Evolutionary conservation across 83 land plant species (phyloP).

Genomic region (Thuja plicata): DNA sequence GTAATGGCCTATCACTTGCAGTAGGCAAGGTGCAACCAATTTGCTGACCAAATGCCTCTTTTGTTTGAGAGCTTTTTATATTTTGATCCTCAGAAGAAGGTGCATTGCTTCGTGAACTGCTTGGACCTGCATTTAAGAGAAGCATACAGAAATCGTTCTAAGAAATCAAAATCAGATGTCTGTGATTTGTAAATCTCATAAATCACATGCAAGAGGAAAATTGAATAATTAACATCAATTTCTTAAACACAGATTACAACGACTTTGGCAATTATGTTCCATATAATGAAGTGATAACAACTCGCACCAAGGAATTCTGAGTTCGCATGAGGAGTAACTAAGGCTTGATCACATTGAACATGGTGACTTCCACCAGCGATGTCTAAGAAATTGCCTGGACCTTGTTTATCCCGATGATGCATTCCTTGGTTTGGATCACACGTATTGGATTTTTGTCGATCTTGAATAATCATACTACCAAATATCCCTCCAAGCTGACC

Average conservation of each 20-base stretch:
- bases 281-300: not conserved
- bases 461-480: not conserved
- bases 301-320: not conserved
- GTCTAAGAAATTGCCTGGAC: not conserved
- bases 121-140: constrained; percentile 8
- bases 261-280: not conserved
- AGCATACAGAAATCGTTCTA: not conserved
- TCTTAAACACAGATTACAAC: not conserved
- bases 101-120: constrained; percentile 3
- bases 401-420: not conserved
- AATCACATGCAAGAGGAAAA: not conserved
- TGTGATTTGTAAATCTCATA: not conserved
- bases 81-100: not conserved
- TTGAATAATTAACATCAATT: not conserved
- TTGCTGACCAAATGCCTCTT: constrained; percentile 7
- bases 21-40: not conserved
- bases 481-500: constrained; percentile 15
- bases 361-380: not conserved
- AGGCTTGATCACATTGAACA: not conserved
- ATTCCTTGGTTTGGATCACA: not conserved
- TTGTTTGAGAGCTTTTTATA: not conserved
- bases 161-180: not conserved
- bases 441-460: not conserved
- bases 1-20: not conserved
- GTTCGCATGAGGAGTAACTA: not conserved